Conservation (phyloP, 495 filamentous ascomycete species). For the Physcia stellaris region DNA sequence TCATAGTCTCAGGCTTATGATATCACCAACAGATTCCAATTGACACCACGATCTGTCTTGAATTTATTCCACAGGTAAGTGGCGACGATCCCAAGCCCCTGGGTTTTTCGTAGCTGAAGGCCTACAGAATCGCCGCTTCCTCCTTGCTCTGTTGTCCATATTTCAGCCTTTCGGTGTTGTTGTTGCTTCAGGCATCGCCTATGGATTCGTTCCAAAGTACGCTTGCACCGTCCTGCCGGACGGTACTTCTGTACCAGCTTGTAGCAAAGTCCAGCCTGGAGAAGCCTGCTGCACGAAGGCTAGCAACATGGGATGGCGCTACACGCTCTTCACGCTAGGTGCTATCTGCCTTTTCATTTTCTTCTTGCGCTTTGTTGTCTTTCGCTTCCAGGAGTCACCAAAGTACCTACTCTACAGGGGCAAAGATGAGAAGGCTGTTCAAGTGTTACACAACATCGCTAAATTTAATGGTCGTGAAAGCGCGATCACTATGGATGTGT, state of each 20-base stretch:
- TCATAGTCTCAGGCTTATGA: no score
- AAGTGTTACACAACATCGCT: slow-evolving; percentile 27
- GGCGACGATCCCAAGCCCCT: not conserved
- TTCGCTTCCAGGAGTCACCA: slow-evolving; percentile 31
- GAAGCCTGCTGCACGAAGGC: slow-evolving; percentile 30
- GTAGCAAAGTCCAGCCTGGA: slow-evolving; percentile 19
- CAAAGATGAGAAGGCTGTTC: slow-evolving; percentile 26
- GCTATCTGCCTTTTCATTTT: slow-evolving; percentile 29
- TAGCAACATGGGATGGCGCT: slow-evolving; percentile 31
- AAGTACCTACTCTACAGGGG: slow-evolving; percentile 32
- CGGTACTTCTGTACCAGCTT: slow-evolving; percentile 20
- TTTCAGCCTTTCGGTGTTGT: slow-evolving; percentile 36
- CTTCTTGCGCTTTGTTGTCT: slow-evolving; percentile 29
- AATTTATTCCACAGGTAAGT: slow-evolving; percentile 30
- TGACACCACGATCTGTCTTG: slow-evolving; percentile 34
- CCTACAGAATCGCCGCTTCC: slow-evolving; percentile 26
- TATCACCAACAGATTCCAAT: no score
- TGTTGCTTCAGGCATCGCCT: slow-evolving; percentile 28
- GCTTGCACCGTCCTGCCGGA: slow-evolving; percentile 23
- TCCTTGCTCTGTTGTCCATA: slow-evolving; percentile 32
- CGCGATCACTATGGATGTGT: slow-evolving; percentile 19
- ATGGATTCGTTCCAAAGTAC: slow-evolving; percentile 28
- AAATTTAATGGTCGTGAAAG: slow-evolving; percentile 24
- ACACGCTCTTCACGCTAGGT: slow-evolving; percentile 28
- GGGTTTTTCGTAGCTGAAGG: not conserved